Evolutionary conservation across 306 rosid genomes (phyloP), one percentile per base, ranked within the genome.

Genomic region (Chamaecrista fasciculata): DNA sequence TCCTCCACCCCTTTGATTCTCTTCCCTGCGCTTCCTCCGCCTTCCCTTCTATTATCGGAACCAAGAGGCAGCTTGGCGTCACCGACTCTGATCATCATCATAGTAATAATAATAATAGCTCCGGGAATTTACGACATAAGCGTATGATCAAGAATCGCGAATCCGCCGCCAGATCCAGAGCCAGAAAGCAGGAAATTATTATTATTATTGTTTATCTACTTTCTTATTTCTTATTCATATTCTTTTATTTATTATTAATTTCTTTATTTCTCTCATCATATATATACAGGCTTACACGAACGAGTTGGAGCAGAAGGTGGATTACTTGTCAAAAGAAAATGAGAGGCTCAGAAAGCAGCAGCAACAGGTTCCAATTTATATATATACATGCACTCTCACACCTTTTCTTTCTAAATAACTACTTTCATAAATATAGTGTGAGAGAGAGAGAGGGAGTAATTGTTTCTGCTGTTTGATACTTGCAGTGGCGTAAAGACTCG

Each of bases 81-180:
- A 46, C 76, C 6, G 84, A 88, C 18, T 62, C 74, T 46, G 67
- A 48, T 50, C 67, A 72, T 14, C 1, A 24, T 29, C 2, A 3
- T 29, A 8, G 4, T 16, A 57, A 57, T 11, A 11, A 0, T 34
- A 28, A 11, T n/a, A 3, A 57, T 46, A 29, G 15, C 59, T 48
- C 74, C 0, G 82, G 85, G 1, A 80, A 71, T 40, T 46, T 89
- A 14, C 72, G 91, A 16, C 85, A 85, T 14, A 94, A 88, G 69
- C 86, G 99, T 2, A 86, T 91, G 97, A 89, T 94, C 61, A 94
- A 91, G 85, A 94, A 94, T 55, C 79, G 99, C 2, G 97, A 94
- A 59, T 91, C 99, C 4, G 99, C 99, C 21, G 92, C 99, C 8
- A 85, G 99, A 43, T 94, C 99, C 11, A 70, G 99, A 14, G 97